Percentiles rank a stretch among this genome's conserved stretches.
These are phyloP conservation scores for Xylariaceae sp. DNA, from an alignment of 2,329 filamentous ascomycete species.

Conservation along the genomic window DNA sequence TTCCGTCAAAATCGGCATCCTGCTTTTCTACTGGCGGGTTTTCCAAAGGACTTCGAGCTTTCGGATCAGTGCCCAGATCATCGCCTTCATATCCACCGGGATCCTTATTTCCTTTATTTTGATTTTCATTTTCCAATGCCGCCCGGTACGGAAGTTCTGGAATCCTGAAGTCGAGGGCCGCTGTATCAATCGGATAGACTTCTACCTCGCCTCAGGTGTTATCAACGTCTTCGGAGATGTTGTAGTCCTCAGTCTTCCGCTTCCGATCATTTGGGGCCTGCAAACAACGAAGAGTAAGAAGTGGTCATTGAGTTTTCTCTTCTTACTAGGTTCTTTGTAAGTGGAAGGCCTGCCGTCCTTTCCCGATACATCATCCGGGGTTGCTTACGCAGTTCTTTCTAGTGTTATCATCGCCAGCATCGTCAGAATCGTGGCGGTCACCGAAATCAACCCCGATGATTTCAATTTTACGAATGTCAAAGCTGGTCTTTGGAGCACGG, in stretches of 20 bases:
- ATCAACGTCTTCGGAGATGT: slow-evolving; percentile 32
- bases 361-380: not conserved
- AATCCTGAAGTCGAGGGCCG: slow-evolving; percentile 12
- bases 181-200: slow-evolving; percentile 27
- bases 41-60: slow-evolving; percentile 25
- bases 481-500: slow-evolving; percentile 30
- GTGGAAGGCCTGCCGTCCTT: slow-evolving; percentile 7
- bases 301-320: slow-evolving; percentile 32
- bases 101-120: slow-evolving; percentile 26
- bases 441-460: slow-evolving; percentile 26
- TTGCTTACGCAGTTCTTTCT: slow-evolving; percentile 10
- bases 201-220: slow-evolving; percentile 28
- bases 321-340: slow-evolving; percentile 34
- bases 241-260: slow-evolving; percentile 30
- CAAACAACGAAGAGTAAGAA: slow-evolving; percentile 31
- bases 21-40: slow-evolving; percentile 32
- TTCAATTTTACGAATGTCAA: slow-evolving; percentile 29
- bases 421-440: slow-evolving; percentile 30
- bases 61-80: slow-evolving; percentile 23
- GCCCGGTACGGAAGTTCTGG: slow-evolving; percentile 27
- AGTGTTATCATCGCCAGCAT: slow-evolving; percentile 31
- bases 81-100: slow-evolving; percentile 23
- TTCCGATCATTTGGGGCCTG: slow-evolving; percentile 32
- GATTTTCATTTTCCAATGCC: slow-evolving; percentile 26
- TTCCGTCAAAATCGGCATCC: slow-evolving; percentile 30